phyloP scores from a whole-genome alignment of 345 rosid species.

The Camelina hispida region DNA sequence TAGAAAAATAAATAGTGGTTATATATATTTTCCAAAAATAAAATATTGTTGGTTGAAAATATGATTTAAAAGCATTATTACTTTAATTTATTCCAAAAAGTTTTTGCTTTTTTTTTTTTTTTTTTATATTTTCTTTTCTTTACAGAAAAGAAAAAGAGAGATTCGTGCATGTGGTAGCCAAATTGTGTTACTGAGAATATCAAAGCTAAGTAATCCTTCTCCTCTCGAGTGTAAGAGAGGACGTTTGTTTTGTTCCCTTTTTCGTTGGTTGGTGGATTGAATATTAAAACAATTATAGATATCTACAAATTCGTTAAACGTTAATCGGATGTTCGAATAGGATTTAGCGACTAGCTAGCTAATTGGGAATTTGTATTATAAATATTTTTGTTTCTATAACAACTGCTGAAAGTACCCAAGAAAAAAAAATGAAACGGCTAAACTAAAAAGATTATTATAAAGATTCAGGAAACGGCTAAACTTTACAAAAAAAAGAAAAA shows the following conservation, averaged over 20 bases:
- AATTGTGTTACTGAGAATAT: slow-evolving; percentile 3
- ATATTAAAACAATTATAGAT: not conserved
- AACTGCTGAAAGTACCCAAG: no score
- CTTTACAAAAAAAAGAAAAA: not conserved
- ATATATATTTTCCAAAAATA: no score
- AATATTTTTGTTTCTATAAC: no score
- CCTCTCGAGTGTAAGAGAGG: slow-evolving; percentile 7
- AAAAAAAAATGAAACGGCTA: no score
- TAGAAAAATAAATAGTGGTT: not conserved
- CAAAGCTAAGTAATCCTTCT: slow-evolving; percentile 11
- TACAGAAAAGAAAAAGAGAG: slow-evolving; percentile 4
- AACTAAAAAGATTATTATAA: not conserved
- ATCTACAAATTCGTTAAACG: not conserved
- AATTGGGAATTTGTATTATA: not conserved
- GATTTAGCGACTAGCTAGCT: not conserved
- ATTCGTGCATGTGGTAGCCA: slow-evolving; percentile 38
- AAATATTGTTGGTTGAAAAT: not conserved
- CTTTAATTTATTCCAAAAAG: slow-evolving; percentile 4
- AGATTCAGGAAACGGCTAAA: not conserved
- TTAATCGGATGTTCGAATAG: no score
- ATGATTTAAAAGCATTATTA: not conserved
- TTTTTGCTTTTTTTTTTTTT: not conserved
- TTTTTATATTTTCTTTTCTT: not conserved
- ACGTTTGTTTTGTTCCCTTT: slow-evolving; percentile 11
- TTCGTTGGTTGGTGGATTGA: slow-evolving; percentile 8